phyloP scores from a whole-genome alignment of 345 rosid species.

The Lepidium didymum region DNA sequence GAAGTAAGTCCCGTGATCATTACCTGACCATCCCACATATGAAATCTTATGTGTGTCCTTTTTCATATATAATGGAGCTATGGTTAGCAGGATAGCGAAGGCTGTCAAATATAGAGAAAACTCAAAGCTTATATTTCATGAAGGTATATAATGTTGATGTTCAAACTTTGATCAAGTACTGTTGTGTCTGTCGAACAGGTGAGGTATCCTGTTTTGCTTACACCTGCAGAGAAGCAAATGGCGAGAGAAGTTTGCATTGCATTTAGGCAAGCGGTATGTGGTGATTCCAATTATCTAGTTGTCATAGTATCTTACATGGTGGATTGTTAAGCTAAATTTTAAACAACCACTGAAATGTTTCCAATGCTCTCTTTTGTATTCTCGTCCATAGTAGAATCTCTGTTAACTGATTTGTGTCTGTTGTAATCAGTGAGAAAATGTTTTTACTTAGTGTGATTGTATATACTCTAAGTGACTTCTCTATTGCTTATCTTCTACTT shows the following conservation, averaged over 20 bases:
- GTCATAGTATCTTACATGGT: slow-evolving; percentile 12
- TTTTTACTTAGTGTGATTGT: background rate
- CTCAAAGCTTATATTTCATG: background rate
- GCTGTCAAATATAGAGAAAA: background rate
- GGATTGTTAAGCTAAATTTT: background rate
- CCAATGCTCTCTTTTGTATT: background rate
- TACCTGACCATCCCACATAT: slow-evolving; percentile 9
- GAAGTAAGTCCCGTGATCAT: slow-evolving; percentile 53
- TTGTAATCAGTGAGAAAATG: background rate
- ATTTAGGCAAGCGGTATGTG: slow-evolving; percentile 90
- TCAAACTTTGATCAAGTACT: slow-evolving; percentile 1
- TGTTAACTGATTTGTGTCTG: background rate
- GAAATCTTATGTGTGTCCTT: background rate
- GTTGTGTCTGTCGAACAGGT: slow-evolving; percentile 42
- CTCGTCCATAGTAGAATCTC: background rate
- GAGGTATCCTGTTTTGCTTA: slow-evolving; percentile 80
- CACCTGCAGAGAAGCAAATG: slow-evolving; percentile 98
- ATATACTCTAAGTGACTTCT: background rate
- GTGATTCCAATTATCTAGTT: background rate
- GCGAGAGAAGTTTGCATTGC: slow-evolving; percentile 96
- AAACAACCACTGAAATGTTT: background rate
- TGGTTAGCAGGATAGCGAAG: background rate
- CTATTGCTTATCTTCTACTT: background rate
- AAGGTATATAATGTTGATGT: background rate
- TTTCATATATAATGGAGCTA: slow-evolving; percentile 2